Base-by-base conservation (phyloP, 352 stramenopile genomes). In the Peronosclerospora sorghi region DNA sequence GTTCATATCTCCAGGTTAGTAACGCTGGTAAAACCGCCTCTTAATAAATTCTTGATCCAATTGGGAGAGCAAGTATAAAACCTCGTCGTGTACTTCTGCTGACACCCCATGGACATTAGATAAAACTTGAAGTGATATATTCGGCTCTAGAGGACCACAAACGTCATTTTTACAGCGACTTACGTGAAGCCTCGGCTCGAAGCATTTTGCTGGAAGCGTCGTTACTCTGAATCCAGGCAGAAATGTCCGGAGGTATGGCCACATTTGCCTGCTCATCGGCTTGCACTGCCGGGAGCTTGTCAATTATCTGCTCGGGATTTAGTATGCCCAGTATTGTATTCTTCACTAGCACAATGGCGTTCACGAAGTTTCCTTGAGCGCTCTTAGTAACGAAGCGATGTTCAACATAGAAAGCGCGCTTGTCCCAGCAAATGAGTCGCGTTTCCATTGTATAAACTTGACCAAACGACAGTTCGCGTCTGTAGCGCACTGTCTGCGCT, bases 271-370 rank as follows among this genome's bases (percentile, higher is more conserved):
- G 24, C 26, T 79, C 66, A 15, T 62, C 53, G 0, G 45, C 23
- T 12, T 59, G 48, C 9, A 65, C 45, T 1, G 36, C 53, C 8
- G 60, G 61, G 10, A 89, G 59, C 56, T 73, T 80, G n/a, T 62
- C 58, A 5, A 93, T 55, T 42, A 93, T 59, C 35, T 83, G 61
- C 17, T 56, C 40, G 2, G 78, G 81, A 15, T 48, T 63, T 5
- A 86, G 54, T n/a, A 58, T 48, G 7, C 81, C 81, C 13, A 93
- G 37, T 34, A 91, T 78, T 4, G 53, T 81, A 62, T 93, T 93
- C 67, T 93, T 93, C 15, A 91, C 81, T n/a, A 90, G 45, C 19
- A 91, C 59, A 42, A 93, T 74, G n/a, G 78, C 78, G 48, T 93
- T 75, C 15, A 93, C 62, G 51, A 93, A 93, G n/a, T 56, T 44